Percentiles rank a stretch among this genome's conserved stretches.
Evolutionary conservation across 805 yeast genomes (phyloP).

Genomic region (Diddensiella transvaalensis): DNA sequence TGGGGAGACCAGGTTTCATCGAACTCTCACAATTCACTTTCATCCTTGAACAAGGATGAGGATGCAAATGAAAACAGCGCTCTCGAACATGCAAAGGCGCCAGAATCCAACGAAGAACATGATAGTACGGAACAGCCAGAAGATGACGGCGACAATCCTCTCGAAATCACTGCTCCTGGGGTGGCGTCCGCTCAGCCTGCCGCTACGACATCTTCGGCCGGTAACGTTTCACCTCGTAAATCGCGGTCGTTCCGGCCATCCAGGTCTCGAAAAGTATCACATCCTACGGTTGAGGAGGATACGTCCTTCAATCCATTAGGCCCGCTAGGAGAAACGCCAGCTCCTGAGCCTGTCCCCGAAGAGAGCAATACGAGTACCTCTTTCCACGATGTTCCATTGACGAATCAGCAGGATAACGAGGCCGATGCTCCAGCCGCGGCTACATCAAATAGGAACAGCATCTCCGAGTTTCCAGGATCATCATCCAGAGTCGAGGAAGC

Average conservation of each 20-base stretch:
- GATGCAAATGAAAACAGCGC: neutral
- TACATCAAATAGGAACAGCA: neutral
- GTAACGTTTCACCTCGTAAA: neutral
- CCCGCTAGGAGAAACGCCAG: slow-evolving; percentile 15
- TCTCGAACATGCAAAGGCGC: neutral
- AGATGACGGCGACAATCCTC: neutral
- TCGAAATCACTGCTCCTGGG: neutral
- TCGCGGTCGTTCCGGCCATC: slow-evolving; percentile 1
- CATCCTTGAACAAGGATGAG: slow-evolving; percentile 8
- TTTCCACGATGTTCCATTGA: slow-evolving; percentile 17
- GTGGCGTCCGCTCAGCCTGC: neutral
- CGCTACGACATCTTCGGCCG: neutral
- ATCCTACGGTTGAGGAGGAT: slow-evolving; percentile 12
- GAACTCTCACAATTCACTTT: slow-evolving; percentile 10
- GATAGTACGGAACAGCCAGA: neutral
- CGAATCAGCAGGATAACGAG: neutral
- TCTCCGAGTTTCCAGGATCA: neutral
- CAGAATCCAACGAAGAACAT: neutral
- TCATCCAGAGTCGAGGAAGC: neutral
- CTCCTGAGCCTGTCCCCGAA: neutral
- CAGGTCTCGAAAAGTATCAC: slow-evolving; percentile 7
- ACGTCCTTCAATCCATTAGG: slow-evolving; percentile 16
- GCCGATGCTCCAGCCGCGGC: neutral
- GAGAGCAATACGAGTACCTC: slow-evolving; percentile 2
- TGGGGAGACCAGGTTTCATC: slow-evolving; percentile 25